Evolutionary conservation across 768 basidiomycete genomes (phyloP).

Genomic region (Podaxis sp.): DNA sequence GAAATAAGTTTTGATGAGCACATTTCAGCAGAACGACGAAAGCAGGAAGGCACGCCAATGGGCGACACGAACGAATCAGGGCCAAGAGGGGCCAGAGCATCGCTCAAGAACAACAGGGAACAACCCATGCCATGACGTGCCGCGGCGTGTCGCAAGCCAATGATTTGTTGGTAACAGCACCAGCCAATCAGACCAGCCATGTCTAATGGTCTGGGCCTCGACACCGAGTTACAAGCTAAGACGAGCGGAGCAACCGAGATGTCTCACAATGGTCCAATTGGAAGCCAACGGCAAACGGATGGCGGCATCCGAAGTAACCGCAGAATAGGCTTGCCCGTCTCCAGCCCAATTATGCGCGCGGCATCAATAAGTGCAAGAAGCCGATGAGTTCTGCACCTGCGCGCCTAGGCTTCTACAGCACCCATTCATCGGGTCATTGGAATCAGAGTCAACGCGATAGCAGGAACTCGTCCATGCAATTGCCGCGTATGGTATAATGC

Average conservation of each 20-base stretch:
- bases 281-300: not conserved
- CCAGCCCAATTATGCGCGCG: not conserved
- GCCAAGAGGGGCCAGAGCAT: not conserved
- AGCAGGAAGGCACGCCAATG: not conserved
- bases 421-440: not conserved
- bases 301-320: constrained; percentile 7
- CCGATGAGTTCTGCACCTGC: not conserved
- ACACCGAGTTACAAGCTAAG: constrained; percentile 9
- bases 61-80: not conserved
- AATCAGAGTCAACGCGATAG: not conserved
- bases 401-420: not conserved
- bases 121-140: too few species aligned
- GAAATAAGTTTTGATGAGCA: not conserved
- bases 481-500: not conserved
- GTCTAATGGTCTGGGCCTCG: constrained; percentile 7
- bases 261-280: constrained; percentile 2
- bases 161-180: not conserved
- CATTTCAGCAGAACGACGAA: not conserved
- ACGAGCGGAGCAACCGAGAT: constrained; percentile 5
- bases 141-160: not conserved
- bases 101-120: not conserved
- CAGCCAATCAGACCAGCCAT: constrained; percentile 7
- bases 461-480: not conserved
- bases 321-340: not conserved
- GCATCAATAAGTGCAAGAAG: not conserved